Conservation (phyloP, 495 filamentous ascomycete genomes). For the Gamarada debralockiae region DNA sequence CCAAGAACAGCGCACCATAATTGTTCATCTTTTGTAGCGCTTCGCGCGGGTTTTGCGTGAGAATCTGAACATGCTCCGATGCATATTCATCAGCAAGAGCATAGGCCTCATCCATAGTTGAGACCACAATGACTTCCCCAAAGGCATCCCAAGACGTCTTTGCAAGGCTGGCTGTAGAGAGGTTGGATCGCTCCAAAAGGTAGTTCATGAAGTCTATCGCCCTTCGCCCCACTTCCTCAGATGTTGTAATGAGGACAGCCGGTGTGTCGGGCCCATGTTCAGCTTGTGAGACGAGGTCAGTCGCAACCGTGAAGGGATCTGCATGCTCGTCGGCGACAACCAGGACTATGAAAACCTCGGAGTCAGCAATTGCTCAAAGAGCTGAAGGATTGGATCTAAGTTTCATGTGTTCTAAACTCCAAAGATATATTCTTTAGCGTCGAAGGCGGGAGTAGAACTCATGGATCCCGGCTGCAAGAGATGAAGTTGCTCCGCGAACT, state of each 20-base stretch:
- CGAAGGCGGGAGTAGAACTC: too few species aligned
- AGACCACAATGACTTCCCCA: slow-evolving; percentile 45
- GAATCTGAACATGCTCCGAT: slow-evolving; percentile 51
- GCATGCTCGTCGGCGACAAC: slow-evolving; percentile 47
- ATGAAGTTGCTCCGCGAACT: too few species aligned
- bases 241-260: slow-evolving; percentile 44
- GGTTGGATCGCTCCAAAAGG: slow-evolving; percentile 28
- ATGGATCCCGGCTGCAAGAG: too few species aligned
- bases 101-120: slow-evolving; percentile 42
- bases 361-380: too few species aligned
- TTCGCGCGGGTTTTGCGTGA: slow-evolving; percentile 42
- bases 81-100: slow-evolving; percentile 47
- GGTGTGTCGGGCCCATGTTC: slow-evolving; percentile 52
- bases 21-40: slow-evolving; percentile 48
- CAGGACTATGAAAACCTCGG: too few species aligned
- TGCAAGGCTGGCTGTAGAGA: slow-evolving; percentile 42
- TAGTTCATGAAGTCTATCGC: slow-evolving; percentile 36
- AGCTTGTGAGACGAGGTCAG: slow-evolving; percentile 47
- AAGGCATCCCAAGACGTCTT: slow-evolving; percentile 41
- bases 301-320: slow-evolving; percentile 47
- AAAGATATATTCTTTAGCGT: too few species aligned
- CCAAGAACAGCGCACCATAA: slow-evolving; percentile 49
- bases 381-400: too few species aligned
- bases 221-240: slow-evolving; percentile 34
- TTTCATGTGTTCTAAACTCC: too few species aligned